A percentile compares a stretch with the other conserved stretches of the same genome.
Evolutionary conservation across 1,139 yeast species (phyloP).

Genomic region (Taphrina sp.): DNA sequence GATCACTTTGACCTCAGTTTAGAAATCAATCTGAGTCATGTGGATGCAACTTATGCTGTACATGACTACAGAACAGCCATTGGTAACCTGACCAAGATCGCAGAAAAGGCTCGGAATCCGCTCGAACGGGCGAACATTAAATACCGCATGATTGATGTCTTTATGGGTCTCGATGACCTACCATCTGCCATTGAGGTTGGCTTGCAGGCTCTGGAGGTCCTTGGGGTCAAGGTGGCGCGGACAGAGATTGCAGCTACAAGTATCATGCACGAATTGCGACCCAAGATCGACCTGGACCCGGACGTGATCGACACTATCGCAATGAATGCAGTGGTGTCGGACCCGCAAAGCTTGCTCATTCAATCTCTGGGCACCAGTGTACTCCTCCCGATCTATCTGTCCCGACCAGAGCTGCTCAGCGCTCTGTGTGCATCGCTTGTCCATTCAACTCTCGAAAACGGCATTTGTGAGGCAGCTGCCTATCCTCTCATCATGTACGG

Average conservation of each 20-base stretch:
- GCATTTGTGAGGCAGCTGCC: conserved; percentile 21
- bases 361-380: conserved; percentile 22
- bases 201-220: conserved; percentile 6
- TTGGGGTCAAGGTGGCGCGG: conserved; percentile 13
- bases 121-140: conserved; percentile 4
- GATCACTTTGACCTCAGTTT: conserved; percentile 5
- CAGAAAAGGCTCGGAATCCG: conserved; percentile 4
- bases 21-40: conserved; percentile 18
- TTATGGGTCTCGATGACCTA: conserved; percentile 26
- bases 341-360: conserved; percentile 3
- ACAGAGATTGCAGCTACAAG: conserved; percentile 5
- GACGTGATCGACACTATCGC: conserved; percentile 22
- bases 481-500: conserved; percentile 29
- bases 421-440: conserved; percentile 15
- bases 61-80: conserved; percentile 18
- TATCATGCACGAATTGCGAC: background rate
- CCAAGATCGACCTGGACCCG: conserved; percentile 10
- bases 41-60: conserved; percentile 23
- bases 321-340: background rate
- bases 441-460: conserved; percentile 2
- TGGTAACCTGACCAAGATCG: background rate
- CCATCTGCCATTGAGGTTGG: conserved; percentile 23
- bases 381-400: conserved; percentile 18
- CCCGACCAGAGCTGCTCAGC: conserved; percentile 14
- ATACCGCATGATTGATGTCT: conserved; percentile 15